Base-by-base conservation (phyloP, 345 rosid species). In the Murraya paniculata region DNA sequence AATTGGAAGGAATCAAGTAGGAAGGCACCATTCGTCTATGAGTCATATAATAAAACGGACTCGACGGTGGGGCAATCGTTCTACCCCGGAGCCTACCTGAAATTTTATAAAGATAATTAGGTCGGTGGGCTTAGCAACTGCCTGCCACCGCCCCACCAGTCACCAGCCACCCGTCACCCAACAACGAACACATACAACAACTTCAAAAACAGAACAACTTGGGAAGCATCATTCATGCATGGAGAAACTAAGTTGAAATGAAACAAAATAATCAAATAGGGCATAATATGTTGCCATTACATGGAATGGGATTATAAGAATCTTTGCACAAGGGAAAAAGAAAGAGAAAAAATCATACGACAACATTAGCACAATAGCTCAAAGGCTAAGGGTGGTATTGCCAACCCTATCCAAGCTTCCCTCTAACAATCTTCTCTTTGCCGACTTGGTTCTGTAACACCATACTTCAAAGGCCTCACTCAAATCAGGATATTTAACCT, bases 381-480 rank as follows among this genome's bases (percentile, higher is more conserved):
- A 86, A 41, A 84, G 87, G 83, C 80, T 75, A 72, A 81, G 64
- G 2, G 85, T 64, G 55, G 84, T 50, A 27, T 85, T 79, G 60
- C 71, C 82, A 74, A 82, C 69, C 73, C 85, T 71, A 76, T 86
- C 87, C 84, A 84, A 82, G 68, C 88, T 93, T 65, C 90, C 96
- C 56, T 90, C 91, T 77, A 86, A 64, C 84, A 94, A 79, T 82
- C 97, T 90, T 90, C 98, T 89, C 90, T 89, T 93, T 56, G 99
- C 97, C 30, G 99, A 93, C 83, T 96, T 96, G 80, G 89, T 91
- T 87, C 99, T 88, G 80, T 90, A 93, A 79, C 97, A 92, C 98
- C 99, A 93, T 76, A 96, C 87, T 79, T 96, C 99, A 39, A 96
- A 96, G 0, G 97, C 99, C 84, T 96, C 99, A 30, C 92, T 93